phyloP scores from a whole-genome alignment of 1,139 yeast genomes.

The Dujonia santamariae region DNA sequence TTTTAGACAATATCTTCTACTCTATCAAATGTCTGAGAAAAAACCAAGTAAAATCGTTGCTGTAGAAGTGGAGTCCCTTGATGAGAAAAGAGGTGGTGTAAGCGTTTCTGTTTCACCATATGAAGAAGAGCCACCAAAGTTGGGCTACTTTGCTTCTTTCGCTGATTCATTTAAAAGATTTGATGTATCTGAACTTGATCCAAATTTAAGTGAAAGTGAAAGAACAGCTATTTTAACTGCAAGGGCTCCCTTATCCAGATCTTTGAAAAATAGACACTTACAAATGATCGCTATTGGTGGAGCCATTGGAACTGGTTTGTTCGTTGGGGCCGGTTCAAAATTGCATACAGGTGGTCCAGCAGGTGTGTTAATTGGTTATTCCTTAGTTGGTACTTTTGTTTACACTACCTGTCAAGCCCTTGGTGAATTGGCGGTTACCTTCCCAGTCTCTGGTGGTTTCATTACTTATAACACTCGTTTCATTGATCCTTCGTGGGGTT shows the following conservation, averaged over 20 bases:
- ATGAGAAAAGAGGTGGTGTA: slow-evolving; percentile 37
- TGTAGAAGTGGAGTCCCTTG: slow-evolving; percentile 32
- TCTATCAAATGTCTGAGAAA: slow-evolving; percentile 47
- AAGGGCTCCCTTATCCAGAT: slow-evolving; percentile 26
- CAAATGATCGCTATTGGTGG: slow-evolving; percentile 43
- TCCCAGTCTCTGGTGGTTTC: slow-evolving; percentile 39
- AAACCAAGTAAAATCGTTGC: slow-evolving; percentile 43
- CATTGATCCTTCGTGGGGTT: slow-evolving; percentile 35
- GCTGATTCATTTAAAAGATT: slow-evolving; percentile 57
- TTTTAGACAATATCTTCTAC: too few species aligned
- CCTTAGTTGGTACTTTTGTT: slow-evolving; percentile 26
- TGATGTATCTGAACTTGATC: slow-evolving; percentile 54
- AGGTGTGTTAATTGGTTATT: slow-evolving; percentile 31
- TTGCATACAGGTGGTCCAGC: slow-evolving; percentile 36
- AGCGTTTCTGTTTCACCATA: slow-evolving; percentile 40
- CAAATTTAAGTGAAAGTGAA: slow-evolving; percentile 63
- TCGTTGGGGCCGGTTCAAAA: slow-evolving; percentile 32
- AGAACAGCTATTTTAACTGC: slow-evolving; percentile 43
- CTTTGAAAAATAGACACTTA: slow-evolving; percentile 35
- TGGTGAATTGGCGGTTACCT: slow-evolving; percentile 38
- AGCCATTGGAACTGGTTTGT: slow-evolving; percentile 41
- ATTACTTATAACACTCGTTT: slow-evolving; percentile 36
- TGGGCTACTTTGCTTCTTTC: slow-evolving; percentile 40
- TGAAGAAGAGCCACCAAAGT: slow-evolving; percentile 21
- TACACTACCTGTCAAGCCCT: slow-evolving; percentile 33